Percentiles rank a stretch among this genome's conserved stretches.
phyloP scores from a whole-genome alignment of 2,329 filamentous ascomycete genomes.

The Aspergillus sergii region DNA sequence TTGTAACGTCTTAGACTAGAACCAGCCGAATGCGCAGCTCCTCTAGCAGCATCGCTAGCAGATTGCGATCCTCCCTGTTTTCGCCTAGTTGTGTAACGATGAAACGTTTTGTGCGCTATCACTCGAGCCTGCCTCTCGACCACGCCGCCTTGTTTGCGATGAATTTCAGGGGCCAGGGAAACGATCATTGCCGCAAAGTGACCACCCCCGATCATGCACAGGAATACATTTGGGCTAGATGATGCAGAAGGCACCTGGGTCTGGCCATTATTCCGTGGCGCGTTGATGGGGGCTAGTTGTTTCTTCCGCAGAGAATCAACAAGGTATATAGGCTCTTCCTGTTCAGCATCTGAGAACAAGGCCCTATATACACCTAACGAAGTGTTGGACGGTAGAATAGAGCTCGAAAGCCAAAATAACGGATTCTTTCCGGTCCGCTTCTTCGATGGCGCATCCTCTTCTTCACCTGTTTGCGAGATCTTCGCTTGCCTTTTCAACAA shows the following conservation, averaged over 20 bases:
- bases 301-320: slow-evolving; percentile 72
- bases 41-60: slow-evolving; percentile 91
- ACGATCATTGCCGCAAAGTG: slow-evolving; percentile 98
- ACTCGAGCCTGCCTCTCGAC: slow-evolving; percentile 85
- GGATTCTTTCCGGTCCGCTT: slow-evolving; percentile 69
- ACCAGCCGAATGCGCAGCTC: slow-evolving; percentile 90
- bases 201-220: slow-evolving; percentile 98
- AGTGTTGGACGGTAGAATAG: slow-evolving; percentile 72
- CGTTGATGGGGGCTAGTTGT: slow-evolving; percentile 68
- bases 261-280: slow-evolving; percentile 37
- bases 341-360: slow-evolving; percentile 73
- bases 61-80: slow-evolving; percentile 97
- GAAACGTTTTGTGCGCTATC: slow-evolving; percentile 95
- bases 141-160: slow-evolving; percentile 68
- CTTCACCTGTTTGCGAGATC: slow-evolving; percentile 56
- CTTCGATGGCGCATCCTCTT: slow-evolving; percentile 50
- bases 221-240: slow-evolving; percentile 80
- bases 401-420: slow-evolving; percentile 81
- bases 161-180: slow-evolving; percentile 77
- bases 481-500: slow-evolving; percentile 83
- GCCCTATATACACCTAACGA: slow-evolving; percentile 85
- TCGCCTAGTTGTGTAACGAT: slow-evolving; percentile 91
- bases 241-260: slow-evolving; percentile 47
- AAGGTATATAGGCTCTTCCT: slow-evolving; percentile 64
- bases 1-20: slow-evolving; percentile 90